Base-by-base conservation (phyloP, 176 grass and related monocot species). In the Areca catechu region DNA sequence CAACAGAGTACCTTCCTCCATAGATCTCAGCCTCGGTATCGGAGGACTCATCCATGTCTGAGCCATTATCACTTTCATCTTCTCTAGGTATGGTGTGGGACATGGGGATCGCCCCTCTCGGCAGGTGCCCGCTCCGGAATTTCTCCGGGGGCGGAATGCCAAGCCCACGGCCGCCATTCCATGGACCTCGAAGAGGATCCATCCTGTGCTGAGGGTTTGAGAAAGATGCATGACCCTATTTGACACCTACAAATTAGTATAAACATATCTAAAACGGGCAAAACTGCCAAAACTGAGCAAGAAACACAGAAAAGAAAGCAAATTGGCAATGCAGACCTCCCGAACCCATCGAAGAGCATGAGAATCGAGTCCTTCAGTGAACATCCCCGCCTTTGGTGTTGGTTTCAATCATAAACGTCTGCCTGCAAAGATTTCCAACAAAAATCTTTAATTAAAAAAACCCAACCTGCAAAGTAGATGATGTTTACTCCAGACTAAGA, bases 31-130 rank as follows among this genome's bases (percentile, higher is more conserved):
- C 67, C 61, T 88, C 94, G n/a, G 76, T 72, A 70, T 89, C 94
- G 3, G 81, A 98, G 5, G 81, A 92, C 73, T 98, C 88, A 51
- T 86, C 84, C 94, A 93, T 93, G 61, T 98, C 88, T 25, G 88
- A 98, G 54, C 79, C 88, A 1, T 81, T 74, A 17, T 77, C 74
- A 19, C 60, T 77, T 65, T 68, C 82, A 16, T 82, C 71, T 65
- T 82, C 56, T 7, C 58, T 51, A 62, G 52, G 78, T 28, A 81
- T 47, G 30, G 67, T 54, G 58, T 78, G 86, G 6, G 87, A 77
- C 34, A 82, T 51, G 4, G 84, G 87, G 24, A 92, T 83, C 1
- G 82, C 66, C 24, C 76, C 65, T 50, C 60, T 73, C 3, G 79
- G 86, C 56, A 95, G 81, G 70, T 88, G 87, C 3, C 93, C 84